Evolutionary conservation across 768 basidiomycete genomes (phyloP).

Genomic region (Leucosporidium yakuticum): DNA sequence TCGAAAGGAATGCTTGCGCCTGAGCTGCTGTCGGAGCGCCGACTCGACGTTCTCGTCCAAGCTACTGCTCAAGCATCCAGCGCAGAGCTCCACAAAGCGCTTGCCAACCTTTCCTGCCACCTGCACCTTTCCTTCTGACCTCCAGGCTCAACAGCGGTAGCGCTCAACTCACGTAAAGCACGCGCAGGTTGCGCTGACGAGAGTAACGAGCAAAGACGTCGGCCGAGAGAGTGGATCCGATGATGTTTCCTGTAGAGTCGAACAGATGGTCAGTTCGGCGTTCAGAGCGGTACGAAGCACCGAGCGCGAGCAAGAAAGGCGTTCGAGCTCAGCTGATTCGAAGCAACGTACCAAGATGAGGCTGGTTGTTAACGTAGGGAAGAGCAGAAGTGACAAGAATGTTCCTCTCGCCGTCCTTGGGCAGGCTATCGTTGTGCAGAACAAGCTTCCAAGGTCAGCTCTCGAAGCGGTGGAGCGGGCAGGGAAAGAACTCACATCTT

Average conservation of each 20-base stretch:
- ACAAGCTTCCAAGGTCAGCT: background rate
- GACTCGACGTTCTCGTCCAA: too few relatives aligned
- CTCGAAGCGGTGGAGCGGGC: background rate
- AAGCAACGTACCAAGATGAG: conserved; percentile 32
- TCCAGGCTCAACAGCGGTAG: background rate
- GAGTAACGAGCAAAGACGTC: conserved; percentile 90
- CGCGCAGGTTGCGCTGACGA: conserved; percentile 72
- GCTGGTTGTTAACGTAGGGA: conserved; percentile 55
- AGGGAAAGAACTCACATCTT: conserved; percentile 23
- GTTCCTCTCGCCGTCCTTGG: conserved; percentile 79
- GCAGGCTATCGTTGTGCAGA: conserved; percentile 49
- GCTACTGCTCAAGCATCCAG: too few relatives aligned
- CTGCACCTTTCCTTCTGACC: background rate
- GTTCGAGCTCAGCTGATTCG: background rate
- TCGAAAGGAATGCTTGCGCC: background rate
- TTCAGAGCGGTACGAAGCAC: background rate
- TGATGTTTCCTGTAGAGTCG: conserved; percentile 63
- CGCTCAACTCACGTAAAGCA: conserved; percentile 56
- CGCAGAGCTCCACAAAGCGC: background rate
- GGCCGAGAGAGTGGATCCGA: conserved; percentile 91
- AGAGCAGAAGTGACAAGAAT: conserved; percentile 89
- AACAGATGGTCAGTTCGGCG: conserved; percentile 72
- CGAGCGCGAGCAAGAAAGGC: background rate
- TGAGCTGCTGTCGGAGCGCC: background rate
- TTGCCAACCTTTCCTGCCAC: background rate